These are phyloP conservation scores for Wickerhamiella infanticola DNA, from an alignment of 1,139 yeast species.

Conservation along the genomic window DNA sequence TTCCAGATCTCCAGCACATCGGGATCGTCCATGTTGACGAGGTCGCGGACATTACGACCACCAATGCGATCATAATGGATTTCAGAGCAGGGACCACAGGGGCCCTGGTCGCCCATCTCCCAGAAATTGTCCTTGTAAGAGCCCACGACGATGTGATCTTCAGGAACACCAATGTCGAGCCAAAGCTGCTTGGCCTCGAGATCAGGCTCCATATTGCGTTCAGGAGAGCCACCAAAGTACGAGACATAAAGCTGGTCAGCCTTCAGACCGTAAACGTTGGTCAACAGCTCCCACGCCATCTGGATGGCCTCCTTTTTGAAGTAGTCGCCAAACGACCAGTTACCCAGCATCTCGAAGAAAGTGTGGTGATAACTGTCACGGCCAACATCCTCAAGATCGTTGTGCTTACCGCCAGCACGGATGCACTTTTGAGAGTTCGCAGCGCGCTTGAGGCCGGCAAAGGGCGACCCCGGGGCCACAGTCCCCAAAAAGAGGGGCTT, in stretches of 20 bases:
- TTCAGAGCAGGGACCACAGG: slow-evolving; percentile 99
- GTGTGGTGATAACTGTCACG: slow-evolving; percentile 96
- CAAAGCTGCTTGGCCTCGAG: slow-evolving; percentile 82
- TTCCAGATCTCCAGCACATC: slow-evolving; percentile 97
- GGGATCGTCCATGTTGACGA: slow-evolving; percentile 95
- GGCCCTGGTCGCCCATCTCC: slow-evolving; percentile 99
- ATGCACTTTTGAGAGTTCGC: slow-evolving; percentile 95
- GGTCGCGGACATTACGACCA: slow-evolving; percentile 79
- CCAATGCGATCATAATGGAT: slow-evolving; percentile 96
- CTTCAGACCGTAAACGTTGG: slow-evolving; percentile 65
- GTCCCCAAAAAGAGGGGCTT: slow-evolving; percentile 95
- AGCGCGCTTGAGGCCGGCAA: slow-evolving; percentile 72
- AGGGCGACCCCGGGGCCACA: slow-evolving; percentile 84
- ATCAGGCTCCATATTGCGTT: slow-evolving; percentile 80
- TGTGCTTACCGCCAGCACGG: slow-evolving; percentile 99
- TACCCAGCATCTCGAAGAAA: slow-evolving; percentile 97
- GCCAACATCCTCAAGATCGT: slow-evolving; percentile 97
- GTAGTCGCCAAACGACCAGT: slow-evolving; percentile 99
- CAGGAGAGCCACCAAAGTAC: slow-evolving; percentile 84
- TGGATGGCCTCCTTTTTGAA: slow-evolving; percentile 85
- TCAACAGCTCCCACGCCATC: slow-evolving; percentile 82
- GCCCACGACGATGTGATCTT: slow-evolving; percentile 88
- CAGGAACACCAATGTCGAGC: slow-evolving; percentile 76
- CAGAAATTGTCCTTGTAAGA: slow-evolving; percentile 84
- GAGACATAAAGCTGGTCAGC: slow-evolving; percentile 78